Percentiles rank a stretch among this genome's conserved stretches.
phyloP scores from a whole-genome alignment of 2,329 filamentous ascomycete species.

The Venturia asperata region DNA sequence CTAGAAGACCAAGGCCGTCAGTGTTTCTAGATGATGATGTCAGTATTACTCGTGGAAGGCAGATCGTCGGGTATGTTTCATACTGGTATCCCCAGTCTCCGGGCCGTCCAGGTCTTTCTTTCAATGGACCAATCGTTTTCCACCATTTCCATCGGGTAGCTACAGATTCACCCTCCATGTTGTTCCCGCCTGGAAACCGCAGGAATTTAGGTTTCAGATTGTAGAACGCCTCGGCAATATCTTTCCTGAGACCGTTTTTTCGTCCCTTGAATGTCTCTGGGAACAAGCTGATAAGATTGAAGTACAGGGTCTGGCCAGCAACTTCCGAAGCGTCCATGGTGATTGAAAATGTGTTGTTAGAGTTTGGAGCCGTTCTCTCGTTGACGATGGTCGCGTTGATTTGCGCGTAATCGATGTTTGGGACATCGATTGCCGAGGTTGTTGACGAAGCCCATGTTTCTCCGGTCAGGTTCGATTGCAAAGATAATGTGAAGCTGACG shows the following conservation, averaged over 20 bases:
- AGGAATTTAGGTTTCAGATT: constrained; percentile 41
- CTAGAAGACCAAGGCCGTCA: constrained; percentile 40
- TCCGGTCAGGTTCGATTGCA: constrained; percentile 35
- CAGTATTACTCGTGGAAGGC: not conserved
- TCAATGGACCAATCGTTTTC: constrained; percentile 44
- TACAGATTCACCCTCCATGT: constrained; percentile 38
- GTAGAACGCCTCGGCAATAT: constrained; percentile 42
- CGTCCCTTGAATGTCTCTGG: constrained; percentile 48
- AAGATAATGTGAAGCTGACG: constrained; percentile 35
- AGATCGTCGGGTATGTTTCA: not conserved
- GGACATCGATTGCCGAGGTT: constrained; percentile 25
- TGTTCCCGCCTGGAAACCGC: constrained; percentile 48
- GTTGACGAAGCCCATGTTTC: constrained; percentile 24
- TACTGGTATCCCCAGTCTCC: constrained; percentile 40
- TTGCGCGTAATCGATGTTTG: constrained; percentile 29
- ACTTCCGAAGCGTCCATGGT: constrained; percentile 42
- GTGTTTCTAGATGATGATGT: constrained; percentile 28
- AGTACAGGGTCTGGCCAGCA: constrained; percentile 38
- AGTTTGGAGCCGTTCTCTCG: constrained; percentile 38
- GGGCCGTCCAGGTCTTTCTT: constrained; percentile 40
- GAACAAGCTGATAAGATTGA: constrained; percentile 48
- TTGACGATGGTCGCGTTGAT: constrained; percentile 36
- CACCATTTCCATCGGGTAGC: constrained; percentile 45
- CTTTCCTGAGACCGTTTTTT: constrained; percentile 45
- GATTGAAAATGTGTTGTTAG: constrained; percentile 47